Conservation (phyloP, 768 basidiomycete genomes). For the Macrolepiota dolichaula region DNA sequence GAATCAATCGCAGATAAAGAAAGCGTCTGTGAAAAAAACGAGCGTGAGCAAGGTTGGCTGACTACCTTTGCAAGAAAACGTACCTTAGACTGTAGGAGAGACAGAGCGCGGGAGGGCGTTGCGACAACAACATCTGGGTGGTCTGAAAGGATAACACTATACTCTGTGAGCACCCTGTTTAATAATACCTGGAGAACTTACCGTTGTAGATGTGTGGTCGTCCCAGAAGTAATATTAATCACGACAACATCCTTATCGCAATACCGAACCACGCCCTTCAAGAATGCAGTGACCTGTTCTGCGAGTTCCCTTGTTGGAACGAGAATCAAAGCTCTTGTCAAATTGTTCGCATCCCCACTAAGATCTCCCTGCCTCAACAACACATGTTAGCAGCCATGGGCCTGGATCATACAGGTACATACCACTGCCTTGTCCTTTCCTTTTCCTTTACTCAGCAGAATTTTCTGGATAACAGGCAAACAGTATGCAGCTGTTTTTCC, state of each 20-base stretch:
- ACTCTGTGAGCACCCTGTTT: neutral
- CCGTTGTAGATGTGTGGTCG: constrained; percentile 70
- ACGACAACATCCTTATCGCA: constrained; percentile 73
- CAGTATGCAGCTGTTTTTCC: constrained; percentile 98
- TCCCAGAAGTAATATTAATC: constrained; percentile 76
- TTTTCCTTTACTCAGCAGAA: constrained; percentile 40
- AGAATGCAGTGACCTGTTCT: constrained; percentile 78
- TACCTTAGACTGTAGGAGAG: constrained; percentile 32
- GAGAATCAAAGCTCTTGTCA: constrained; percentile 74
- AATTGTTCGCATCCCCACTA: neutral
- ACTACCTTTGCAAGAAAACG: neutral
- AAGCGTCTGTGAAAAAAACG: constrained; percentile 31
- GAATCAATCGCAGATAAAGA: constrained; percentile 68
- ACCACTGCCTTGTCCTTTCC: constrained; percentile 9
- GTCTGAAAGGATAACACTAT: constrained; percentile 35
- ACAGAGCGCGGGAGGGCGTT: constrained; percentile 34
- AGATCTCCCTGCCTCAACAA: neutral
- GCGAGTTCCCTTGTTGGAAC: constrained; percentile 92
- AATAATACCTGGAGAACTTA: constrained; percentile 25
- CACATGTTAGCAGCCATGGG: constrained; percentile 32
- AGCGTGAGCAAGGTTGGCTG: neutral
- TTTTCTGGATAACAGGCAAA: constrained; percentile 86
- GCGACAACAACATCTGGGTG: constrained; percentile 37
- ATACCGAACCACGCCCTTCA: constrained; percentile 65
- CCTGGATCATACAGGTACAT: constrained; percentile 22